Conservation (phyloP, 306 rosid species). For the Pterocarpus macrocarpus region DNA sequence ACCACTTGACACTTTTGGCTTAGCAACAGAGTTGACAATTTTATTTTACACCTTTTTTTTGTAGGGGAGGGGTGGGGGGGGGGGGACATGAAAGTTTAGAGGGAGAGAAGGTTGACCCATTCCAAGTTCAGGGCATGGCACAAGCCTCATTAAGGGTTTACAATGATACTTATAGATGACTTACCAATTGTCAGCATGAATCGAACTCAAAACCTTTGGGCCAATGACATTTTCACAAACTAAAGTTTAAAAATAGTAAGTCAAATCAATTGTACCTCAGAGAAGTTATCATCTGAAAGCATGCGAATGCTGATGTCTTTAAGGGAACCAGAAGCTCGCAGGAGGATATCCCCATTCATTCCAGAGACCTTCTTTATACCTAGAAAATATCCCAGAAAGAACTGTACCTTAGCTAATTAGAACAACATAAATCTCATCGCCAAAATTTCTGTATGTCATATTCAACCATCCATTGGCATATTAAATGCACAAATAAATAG, state of each 20-base stretch:
- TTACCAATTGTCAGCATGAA: background rate
- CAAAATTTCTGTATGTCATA: constrained; percentile 9
- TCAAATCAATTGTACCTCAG: constrained; percentile 58
- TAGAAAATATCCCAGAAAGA: constrained; percentile 40
- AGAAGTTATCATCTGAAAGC: constrained; percentile 86
- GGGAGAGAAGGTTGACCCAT: background rate
- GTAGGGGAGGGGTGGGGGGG: too few relatives aligned
- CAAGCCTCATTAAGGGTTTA: background rate
- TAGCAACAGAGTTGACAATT: constrained; percentile 10
- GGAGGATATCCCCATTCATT: constrained; percentile 51
- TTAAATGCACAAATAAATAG: constrained; percentile 27
- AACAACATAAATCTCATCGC: constrained; percentile 15
- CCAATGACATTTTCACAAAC: background rate
- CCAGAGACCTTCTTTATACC: constrained; percentile 67
- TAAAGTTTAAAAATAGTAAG: constrained; percentile 38
- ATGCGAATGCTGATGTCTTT: constrained; percentile 61
- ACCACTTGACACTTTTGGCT: constrained; percentile 21
- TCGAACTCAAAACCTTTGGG: background rate
- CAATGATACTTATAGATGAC: constrained; percentile 13
- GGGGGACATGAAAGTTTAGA: constrained; percentile 26
- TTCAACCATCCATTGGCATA: constrained; percentile 27
- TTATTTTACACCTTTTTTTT: background rate
- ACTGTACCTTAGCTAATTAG: constrained; percentile 20
- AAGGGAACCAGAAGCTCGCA: constrained; percentile 68
- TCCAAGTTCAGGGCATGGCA: constrained; percentile 29